Conservation (phyloP, 192 early-diverging fungal species). For the Chytriomyces sp. region DNA sequence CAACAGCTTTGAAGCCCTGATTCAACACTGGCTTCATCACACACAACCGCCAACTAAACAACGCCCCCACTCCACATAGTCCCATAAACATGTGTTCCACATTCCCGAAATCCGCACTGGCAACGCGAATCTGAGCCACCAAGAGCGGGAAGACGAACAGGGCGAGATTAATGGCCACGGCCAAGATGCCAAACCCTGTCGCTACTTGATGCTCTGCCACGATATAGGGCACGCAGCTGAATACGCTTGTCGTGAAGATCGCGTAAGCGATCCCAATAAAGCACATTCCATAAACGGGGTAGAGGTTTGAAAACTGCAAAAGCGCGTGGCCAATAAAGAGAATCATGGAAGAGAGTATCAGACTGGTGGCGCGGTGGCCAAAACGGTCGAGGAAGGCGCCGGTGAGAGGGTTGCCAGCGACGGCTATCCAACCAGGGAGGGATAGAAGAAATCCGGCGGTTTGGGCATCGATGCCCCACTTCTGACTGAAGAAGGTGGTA, state of each 20-base stretch:
- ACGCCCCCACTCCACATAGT: slow-evolving; percentile 22
- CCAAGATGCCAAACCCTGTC: slow-evolving; percentile 65
- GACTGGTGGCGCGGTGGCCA: slow-evolving; percentile 52
- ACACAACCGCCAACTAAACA: slow-evolving; percentile 19
- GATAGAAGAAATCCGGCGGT: slow-evolving; percentile 63
- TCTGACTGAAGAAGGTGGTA: slow-evolving; percentile 66
- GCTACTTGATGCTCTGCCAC: slow-evolving; percentile 65
- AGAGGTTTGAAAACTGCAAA: slow-evolving; percentile 49
- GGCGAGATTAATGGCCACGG: slow-evolving; percentile 61
- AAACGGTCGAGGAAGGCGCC: slow-evolving; percentile 58
- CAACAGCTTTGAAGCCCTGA: too few species aligned
- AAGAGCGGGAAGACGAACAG: slow-evolving; percentile 61
- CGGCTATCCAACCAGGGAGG: slow-evolving; percentile 63
- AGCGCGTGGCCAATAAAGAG: slow-evolving; percentile 52
- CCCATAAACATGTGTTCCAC: slow-evolving; percentile 38
- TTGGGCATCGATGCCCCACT: slow-evolving; percentile 59
- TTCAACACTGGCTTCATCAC: slow-evolving; percentile 26
- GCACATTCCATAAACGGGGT: slow-evolving; percentile 50
- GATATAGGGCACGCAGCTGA: slow-evolving; percentile 67
- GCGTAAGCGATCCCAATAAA: slow-evolving; percentile 61
- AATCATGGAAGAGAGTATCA: slow-evolving; percentile 49
- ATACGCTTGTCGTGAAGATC: slow-evolving; percentile 60
- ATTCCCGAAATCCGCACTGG: slow-evolving; percentile 18
- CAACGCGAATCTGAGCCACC: slow-evolving; percentile 56
- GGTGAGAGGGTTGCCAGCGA: slow-evolving; percentile 57